Evolutionary conservation across 1,139 yeast genomes (phyloP), one percentile per base, ranked within the genome.

Genomic region (Yamadazyma dushanensis): DNA sequence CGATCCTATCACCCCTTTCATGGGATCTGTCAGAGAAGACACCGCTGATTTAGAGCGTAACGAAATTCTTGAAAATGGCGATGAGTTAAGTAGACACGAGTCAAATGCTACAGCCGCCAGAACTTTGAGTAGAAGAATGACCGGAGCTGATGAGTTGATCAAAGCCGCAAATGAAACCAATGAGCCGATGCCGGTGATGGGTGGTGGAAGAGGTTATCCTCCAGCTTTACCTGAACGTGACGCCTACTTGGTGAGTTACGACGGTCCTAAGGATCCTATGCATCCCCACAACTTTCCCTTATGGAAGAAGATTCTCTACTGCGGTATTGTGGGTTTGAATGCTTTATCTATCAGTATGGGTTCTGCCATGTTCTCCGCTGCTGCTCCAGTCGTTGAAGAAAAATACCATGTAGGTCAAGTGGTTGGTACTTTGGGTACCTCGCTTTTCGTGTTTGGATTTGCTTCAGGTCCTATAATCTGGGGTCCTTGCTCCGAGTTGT

Each of bases 241-340:
- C 6, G 59, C 62, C 2, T 68, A 63, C 43, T 50, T 55, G 5
- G 73, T 67, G n/a, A 52, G 58, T 26, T 77, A 59, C 46, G 75
- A 70, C 42, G 80, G 80, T 1, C 70, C 72, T 1, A 61, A 68
- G 17, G 83, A 77, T 49, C 78, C 78, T 2, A 32, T 43, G 0
- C 69, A 63, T 45, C 82, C 83, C 0, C 64, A 61, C 39, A 77
- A 76, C 49, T 76, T 73, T 68, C 48, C 73, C 2, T 24, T 59
- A 18, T 25, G 31, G 22, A 55, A 50, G 20, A 72, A 73, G 45
- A 15, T 64, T 3, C 19, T 47, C 3, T 52, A 49, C 10, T 53
- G 61, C 31, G 40, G 46, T 3, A 49, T 59, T 15, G 57, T 66
- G n/a, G 72, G 63, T 7, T 50, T 58, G 37, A 39, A 56, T 28